Conservation (phyloP, 148 eudicot species). For the Vaccinium darrowii region DNA sequence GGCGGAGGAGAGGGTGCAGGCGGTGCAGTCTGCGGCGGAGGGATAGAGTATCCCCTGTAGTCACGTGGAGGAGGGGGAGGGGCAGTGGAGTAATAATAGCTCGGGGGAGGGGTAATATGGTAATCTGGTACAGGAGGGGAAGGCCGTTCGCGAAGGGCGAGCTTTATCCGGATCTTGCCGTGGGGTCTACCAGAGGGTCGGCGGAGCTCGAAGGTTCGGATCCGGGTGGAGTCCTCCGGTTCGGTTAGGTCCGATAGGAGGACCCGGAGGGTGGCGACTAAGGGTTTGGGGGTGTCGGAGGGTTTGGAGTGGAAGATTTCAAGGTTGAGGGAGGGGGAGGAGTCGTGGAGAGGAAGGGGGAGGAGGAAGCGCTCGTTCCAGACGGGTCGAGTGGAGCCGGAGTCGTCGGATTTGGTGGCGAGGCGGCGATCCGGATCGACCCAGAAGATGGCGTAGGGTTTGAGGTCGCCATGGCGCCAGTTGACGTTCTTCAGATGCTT, state of each 20-base stretch:
- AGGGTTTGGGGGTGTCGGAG: conserved; percentile 64
- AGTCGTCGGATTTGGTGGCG: conserved; percentile 76
- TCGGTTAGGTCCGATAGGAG: conserved; percentile 43
- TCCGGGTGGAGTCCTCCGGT: conserved; percentile 27
- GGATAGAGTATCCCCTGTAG: conserved; percentile 30
- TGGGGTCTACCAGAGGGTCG: conserved; percentile 85
- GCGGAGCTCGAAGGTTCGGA: conserved; percentile 41
- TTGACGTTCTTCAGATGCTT: conserved; percentile 88
- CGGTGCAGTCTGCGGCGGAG: conserved; percentile 20
- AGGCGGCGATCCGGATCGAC: conserved; percentile 67
- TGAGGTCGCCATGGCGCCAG: conserved; percentile 73
- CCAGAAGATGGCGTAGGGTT: conserved; percentile 78
- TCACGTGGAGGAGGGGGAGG: conserved; percentile 45
- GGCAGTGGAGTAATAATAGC: conserved; percentile 58
- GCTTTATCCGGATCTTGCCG: conserved; percentile 67
- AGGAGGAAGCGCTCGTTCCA: conserved; percentile 80
- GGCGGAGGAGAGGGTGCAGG: conserved; percentile 28
- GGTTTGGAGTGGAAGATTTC: conserved; percentile 82
- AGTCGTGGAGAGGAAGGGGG: conserved; percentile 44
- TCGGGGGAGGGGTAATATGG: conserved; percentile 41
- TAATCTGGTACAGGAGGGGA: conserved; percentile 41
- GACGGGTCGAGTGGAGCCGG: conserved; percentile 63
- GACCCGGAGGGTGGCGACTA: conserved; percentile 56
- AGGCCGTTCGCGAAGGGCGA: conserved; percentile 44
- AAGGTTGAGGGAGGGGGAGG: conserved; percentile 35